Conservation (phyloP, 306 rosid genomes). For the Acacia melanoxylon region DNA sequence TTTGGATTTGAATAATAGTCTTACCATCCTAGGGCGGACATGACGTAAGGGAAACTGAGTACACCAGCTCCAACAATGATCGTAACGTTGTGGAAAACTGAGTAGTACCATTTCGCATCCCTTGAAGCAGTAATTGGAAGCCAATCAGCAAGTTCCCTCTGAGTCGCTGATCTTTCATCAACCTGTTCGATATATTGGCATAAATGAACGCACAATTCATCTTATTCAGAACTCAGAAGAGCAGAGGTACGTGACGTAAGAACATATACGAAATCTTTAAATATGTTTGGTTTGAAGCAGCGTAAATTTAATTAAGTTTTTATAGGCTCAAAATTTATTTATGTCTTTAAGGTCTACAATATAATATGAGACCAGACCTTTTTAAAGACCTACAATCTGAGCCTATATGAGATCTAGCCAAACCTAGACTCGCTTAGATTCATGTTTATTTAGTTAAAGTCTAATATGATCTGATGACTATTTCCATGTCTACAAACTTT, state of each 20-base stretch:
- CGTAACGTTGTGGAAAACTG: slow-evolving; percentile 74
- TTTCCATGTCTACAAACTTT: no score
- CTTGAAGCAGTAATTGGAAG: slow-evolving; percentile 78
- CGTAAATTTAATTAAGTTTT: no score
- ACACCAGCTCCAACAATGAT: slow-evolving; percentile 95
- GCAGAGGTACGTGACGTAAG: not conserved
- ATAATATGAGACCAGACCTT: no score
- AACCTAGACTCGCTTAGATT: no score
- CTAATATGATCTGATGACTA: no score
- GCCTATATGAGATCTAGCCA: no score
- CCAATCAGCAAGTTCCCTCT: slow-evolving; percentile 63
- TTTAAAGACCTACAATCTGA: no score
- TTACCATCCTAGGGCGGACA: slow-evolving; percentile 77
- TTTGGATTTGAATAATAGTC: not conserved
- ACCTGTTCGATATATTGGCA: slow-evolving; percentile 11
- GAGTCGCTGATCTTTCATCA: slow-evolving; percentile 34
- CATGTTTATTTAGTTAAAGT: no score
- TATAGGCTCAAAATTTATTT: no score
- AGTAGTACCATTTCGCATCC: slow-evolving; percentile 34
- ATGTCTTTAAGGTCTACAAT: no score
- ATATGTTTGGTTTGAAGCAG: no score
- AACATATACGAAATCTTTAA: not conserved
- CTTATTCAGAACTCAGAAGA: slow-evolving; percentile 14
- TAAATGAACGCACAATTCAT: slow-evolving; percentile 1
- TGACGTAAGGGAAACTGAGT: slow-evolving; percentile 58